Percentiles rank a stretch among this genome's conserved stretches.
phyloP scores from a whole-genome alignment of 2,329 filamentous ascomycete species.

The Colletotrichum noveboracense region DNA sequence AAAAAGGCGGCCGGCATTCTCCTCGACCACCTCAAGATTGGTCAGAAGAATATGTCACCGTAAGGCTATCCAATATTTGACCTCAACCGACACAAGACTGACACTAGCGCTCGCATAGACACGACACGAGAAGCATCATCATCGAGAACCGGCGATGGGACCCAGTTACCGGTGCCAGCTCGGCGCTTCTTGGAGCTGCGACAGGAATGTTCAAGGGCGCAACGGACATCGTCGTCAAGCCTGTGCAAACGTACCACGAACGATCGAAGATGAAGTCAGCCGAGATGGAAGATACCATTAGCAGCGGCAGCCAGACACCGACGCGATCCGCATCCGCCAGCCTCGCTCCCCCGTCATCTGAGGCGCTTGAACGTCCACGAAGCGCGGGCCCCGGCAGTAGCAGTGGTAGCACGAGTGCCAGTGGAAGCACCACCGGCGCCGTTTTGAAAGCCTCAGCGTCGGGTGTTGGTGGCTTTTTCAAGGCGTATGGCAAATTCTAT shows the following conservation, averaged over 20 bases:
- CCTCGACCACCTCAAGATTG: constrained; percentile 54
- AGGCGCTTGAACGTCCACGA: not conserved
- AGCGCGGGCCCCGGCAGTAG: not conserved
- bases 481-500: constrained; percentile 38
- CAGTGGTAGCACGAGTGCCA: not conserved
- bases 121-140: constrained; percentile 40
- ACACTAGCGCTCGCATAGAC: constrained; percentile 30
- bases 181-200: constrained; percentile 17
- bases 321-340: not conserved
- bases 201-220: constrained; percentile 16
- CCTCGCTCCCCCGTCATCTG: not conserved
- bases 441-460: constrained; percentile 15
- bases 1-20: constrained; percentile 59
- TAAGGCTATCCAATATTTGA: not conserved
- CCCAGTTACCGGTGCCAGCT: constrained; percentile 30
- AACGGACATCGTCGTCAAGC: constrained; percentile 24
- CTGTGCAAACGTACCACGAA: constrained; percentile 14
- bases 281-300: not conserved
- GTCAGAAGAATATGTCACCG: constrained; percentile 3
- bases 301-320: not conserved
- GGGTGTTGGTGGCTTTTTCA: constrained; percentile 41
- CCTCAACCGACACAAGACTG: not conserved
- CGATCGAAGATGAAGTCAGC: not conserved
- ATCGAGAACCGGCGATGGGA: constrained; percentile 40
- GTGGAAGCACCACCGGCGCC: not conserved